Percentiles rank a stretch among this genome's conserved stretches.
These are phyloP conservation scores for Moesziomyces parantarcticus DNA, from an alignment of 1,284 basidiomycete species.

Conservation along the genomic window DNA sequence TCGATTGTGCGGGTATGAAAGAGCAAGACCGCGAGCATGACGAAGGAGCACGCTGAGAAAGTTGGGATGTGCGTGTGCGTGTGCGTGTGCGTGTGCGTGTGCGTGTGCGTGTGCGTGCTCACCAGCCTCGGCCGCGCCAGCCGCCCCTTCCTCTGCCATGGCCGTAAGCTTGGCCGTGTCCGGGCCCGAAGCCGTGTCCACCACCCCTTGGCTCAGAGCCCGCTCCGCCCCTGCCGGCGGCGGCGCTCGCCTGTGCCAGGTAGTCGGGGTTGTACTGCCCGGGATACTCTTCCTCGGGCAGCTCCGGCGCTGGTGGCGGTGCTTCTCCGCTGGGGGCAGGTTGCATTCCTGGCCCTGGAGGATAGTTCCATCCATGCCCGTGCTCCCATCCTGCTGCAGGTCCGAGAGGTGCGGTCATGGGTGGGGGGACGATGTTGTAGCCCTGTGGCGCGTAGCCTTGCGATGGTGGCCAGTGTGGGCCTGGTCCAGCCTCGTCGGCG, in stretches of 20 bases:
- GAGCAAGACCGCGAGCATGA: too few species aligned
- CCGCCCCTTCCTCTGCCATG: constrained; percentile 18
- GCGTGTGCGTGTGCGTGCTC: background rate
- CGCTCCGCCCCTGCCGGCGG: constrained; percentile 4
- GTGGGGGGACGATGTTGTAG: constrained; percentile 4
- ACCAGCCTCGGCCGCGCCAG: constrained; percentile 25
- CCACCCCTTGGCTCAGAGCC: constrained; percentile 12
- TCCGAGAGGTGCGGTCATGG: constrained; percentile 2
- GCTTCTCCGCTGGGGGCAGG: constrained; percentile 1
- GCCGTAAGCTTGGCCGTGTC: constrained; percentile 5
- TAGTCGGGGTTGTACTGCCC: constrained; percentile 48
- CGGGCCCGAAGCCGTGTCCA: constrained; percentile 5
- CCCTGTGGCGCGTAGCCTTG: constrained; percentile 7
- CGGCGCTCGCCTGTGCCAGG: constrained; percentile 24
- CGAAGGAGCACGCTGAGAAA: too few species aligned
- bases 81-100: too few species aligned
- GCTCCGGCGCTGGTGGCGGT: constrained; percentile 11
- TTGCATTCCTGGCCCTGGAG: background rate
- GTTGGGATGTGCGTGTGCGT: too few species aligned
- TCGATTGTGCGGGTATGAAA: too few species aligned
- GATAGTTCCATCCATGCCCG: constrained; percentile 7
- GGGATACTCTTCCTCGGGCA: constrained; percentile 49
- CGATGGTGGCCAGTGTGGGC: constrained; percentile 14
- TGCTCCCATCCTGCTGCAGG: constrained; percentile 12
- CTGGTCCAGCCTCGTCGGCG: background rate